phyloP scores from a whole-genome alignment of 1,284 basidiomycete species.

The Heterobasidion irregulare region DNA sequence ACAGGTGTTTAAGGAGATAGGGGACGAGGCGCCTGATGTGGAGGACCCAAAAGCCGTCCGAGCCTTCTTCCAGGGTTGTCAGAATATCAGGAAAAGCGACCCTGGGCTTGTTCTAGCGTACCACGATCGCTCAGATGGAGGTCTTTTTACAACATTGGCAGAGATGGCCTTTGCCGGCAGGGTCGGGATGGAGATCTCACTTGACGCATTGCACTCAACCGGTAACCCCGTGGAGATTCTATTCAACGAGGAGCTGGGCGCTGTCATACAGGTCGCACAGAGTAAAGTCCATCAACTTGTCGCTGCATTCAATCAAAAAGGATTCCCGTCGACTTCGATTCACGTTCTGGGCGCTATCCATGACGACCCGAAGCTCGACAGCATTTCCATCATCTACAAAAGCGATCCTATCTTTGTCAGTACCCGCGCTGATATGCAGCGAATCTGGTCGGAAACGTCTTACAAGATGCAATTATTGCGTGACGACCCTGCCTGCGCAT shows the following conservation, averaged over 20 bases:
- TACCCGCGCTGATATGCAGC: slow-evolving; percentile 70
- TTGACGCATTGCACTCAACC: slow-evolving; percentile 47
- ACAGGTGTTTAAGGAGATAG: slow-evolving; percentile 93
- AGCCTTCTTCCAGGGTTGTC: slow-evolving; percentile 77
- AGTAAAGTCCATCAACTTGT: slow-evolving; percentile 53
- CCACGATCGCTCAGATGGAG: slow-evolving; percentile 97
- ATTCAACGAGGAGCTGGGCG: slow-evolving; percentile 97
- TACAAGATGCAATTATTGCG: slow-evolving; percentile 87
- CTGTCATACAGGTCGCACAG: slow-evolving; percentile 79
- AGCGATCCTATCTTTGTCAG: slow-evolving; percentile 53
- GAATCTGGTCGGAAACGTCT: slow-evolving; percentile 91
- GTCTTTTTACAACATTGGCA: slow-evolving; percentile 84
- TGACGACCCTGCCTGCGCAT: slow-evolving; percentile 75
- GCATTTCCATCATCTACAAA: slow-evolving; percentile 51
- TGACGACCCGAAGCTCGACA: slow-evolving; percentile 40
- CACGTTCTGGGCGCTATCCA: slow-evolving; percentile 72
- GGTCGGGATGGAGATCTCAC: slow-evolving; percentile 63
- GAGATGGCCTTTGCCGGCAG: slow-evolving; percentile 97
- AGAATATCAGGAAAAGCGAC: slow-evolving; percentile 52
- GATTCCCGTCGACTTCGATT: slow-evolving; percentile 69
- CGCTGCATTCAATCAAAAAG: slow-evolving; percentile 53
- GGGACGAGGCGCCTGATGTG: slow-evolving; percentile 84
- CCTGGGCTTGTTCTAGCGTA: slow-evolving; percentile 82
- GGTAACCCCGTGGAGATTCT: slow-evolving; percentile 59
- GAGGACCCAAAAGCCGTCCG: slow-evolving; percentile 72